Evolutionary conservation across 768 basidiomycete species (phyloP), one percentile per base, ranked within the genome.

Genomic region (Nevesoporus exiguus): DNA sequence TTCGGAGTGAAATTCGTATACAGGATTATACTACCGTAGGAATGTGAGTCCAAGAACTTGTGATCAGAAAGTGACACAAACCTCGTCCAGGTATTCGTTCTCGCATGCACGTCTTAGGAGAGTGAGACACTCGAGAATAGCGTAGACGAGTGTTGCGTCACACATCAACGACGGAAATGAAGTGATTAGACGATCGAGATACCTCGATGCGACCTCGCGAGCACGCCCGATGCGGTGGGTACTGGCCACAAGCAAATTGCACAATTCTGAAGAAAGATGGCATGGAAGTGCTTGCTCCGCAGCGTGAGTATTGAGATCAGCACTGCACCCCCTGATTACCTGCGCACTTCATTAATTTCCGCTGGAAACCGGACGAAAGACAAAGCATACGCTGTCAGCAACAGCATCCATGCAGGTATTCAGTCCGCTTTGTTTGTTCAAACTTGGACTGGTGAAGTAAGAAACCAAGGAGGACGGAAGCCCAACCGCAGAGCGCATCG

Each of bases 161-260:
- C 96, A 98, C 83, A 97, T 89, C 47, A 99, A 75, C 14, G 94
- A 93, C 2, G 97, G 94, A 71, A 98, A 98, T 2, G 89, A 91
- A 8, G 85, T 87, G 59, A 98, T 86, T 37, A 98, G 75, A 36
- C 85, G 81, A 71, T 93, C 83, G 25, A 98, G 78, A 66, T 90
- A 97, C 70, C 83, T 86, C 39, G 85, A 79, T 1, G 95, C 90
- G 29, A 93, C 77, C 31, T 89, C 87, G 31, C 96, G 80, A 47
- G 88, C 89, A 66, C 89, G 90, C 30, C 81, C 76, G 54, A 91
- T 82, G 27, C 92, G 83, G 70, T 95, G 91, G 3, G 91, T 92
- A 71, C 89, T 88, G 39, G 78, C 76, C 15, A 92, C 75, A 15
- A 98, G 78, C 22, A 98, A 76, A n/a, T 69, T 72, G 39, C 84